Conservation (phyloP, 371 early-diverging fungal genomes). For the Mucor saturninus region DNA sequence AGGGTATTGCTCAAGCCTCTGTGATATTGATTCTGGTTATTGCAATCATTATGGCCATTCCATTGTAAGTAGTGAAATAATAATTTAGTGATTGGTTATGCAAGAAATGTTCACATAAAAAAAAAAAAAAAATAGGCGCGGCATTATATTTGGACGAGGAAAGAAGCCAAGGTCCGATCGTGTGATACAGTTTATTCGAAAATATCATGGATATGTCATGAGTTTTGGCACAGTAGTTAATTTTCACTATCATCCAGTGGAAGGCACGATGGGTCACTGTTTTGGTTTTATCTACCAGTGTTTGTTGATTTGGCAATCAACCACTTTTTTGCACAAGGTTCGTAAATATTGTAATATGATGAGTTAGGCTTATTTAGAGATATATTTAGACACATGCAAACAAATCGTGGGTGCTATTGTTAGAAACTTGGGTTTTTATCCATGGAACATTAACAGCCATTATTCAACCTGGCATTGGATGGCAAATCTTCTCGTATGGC, state of each 20-base stretch:
- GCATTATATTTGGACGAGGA: constrained; percentile 37
- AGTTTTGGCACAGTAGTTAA: constrained; percentile 50
- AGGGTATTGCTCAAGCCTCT: constrained; percentile 48
- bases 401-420: constrained; percentile 39
- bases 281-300: constrained; percentile 51
- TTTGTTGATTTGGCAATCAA: constrained; percentile 51
- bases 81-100: background rate
- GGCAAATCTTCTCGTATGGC: constrained; percentile 52
- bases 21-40: constrained; percentile 43
- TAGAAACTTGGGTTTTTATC: constrained; percentile 49
- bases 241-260: constrained; percentile 54
- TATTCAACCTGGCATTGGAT: constrained; percentile 45
- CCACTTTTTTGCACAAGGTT: constrained; percentile 43
- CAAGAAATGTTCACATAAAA: background rate
- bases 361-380: background rate
- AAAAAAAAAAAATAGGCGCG: constrained; percentile 31
- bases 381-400: constrained; percentile 40
- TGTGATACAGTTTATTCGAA: constrained; percentile 39
- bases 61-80: constrained; percentile 25
- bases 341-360: background rate
- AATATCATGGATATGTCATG: constrained; percentile 52
- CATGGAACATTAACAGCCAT: constrained; percentile 50
- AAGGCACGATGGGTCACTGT: constrained; percentile 47
- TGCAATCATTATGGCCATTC: constrained; percentile 48
- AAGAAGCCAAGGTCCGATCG: constrained; percentile 26